Base-by-base conservation (phyloP, 495 filamentous ascomycete species). In the Darksidea phi region DNA sequence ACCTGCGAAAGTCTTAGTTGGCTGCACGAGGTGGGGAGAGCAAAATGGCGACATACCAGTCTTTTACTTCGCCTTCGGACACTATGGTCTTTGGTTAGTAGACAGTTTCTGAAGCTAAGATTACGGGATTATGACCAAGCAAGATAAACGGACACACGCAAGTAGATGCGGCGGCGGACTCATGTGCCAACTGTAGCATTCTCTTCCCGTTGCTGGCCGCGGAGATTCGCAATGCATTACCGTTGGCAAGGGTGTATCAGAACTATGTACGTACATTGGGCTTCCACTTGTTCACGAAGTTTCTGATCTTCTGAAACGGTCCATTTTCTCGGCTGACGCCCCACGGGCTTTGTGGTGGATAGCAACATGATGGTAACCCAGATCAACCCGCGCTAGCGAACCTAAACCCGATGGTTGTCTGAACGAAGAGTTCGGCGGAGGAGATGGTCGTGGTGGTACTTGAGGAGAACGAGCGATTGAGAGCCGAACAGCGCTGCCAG, bases 41-140 rank as follows among this genome's bases (percentile, higher is more conserved):
- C 38, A 21, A 28, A 54, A 15, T 13, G 12, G 36, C 26, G 17
- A 15, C 41, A 3, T n/a, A 45, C 66, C 66, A 68, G 32, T 68
- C 66, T 34, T 64, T 68, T 6, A 68, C 61, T 51, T 68, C 61
- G 10, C 66, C 66, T 55, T 51, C 42, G 37, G 18, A 59, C 50
- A 59, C 64, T 67, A 25, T 21, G 25, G 1, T 46, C 7, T 37
- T 11, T 28, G 6, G 47, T 61, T 32, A 57, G 50, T 25, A 23
- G 24, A 12, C 20, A 21, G 12, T 38, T 4, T 32, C 4, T n/a
- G 38, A 6, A 49, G 11, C 18, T 32, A 10, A 32, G 28, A 3
- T 10, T 32, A 32, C 28, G 28, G 4, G 28, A 10, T 32, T 10
- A 32, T 3, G 28, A 10, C n/a, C n/a, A n/a, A n/a, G n/a, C n/a